phyloP scores from a whole-genome alignment of 1,139 yeast genomes.

The Pichia sp. region DNA sequence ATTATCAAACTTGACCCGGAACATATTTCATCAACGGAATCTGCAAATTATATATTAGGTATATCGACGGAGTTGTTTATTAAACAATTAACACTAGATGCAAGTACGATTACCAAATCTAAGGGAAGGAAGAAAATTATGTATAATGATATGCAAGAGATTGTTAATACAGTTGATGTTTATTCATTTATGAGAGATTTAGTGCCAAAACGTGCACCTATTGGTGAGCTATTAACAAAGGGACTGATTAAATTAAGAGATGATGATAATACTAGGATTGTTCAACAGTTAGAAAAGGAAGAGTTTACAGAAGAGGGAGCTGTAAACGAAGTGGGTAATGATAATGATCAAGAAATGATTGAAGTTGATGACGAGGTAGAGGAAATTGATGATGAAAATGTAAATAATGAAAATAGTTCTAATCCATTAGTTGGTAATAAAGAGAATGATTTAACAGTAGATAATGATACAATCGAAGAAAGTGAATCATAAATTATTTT shows the following conservation, averaged over 20 bases:
- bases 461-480: background rate
- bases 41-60: conserved; percentile 78
- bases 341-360: conserved; percentile 8
- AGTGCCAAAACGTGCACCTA: conserved; percentile 55
- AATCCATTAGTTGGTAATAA: background rate
- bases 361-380: conserved; percentile 19
- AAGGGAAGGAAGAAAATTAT: conserved; percentile 65
- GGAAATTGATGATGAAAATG: conserved; percentile 17
- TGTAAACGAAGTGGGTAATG: background rate
- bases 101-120: conserved; percentile 59
- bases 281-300: background rate
- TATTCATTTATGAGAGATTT: conserved; percentile 64
- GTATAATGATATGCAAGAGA: conserved; percentile 71
- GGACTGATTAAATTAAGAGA: conserved; percentile 36
- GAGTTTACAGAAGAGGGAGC: conserved; percentile 10
- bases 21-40: conserved; percentile 64
- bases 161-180: conserved; percentile 61
- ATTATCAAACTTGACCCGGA: conserved; percentile 86
- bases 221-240: conserved; percentile 45
- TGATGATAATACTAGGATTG: conserved; percentile 11
- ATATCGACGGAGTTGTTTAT: conserved; percentile 84
- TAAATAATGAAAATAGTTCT: background rate
- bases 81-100: conserved; percentile 75
- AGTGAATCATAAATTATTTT: background rate
- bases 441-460: background rate